Evolutionary conservation across 2,329 filamentous ascomycete species (phyloP).

Genomic region (Venturia effusa): DNA sequence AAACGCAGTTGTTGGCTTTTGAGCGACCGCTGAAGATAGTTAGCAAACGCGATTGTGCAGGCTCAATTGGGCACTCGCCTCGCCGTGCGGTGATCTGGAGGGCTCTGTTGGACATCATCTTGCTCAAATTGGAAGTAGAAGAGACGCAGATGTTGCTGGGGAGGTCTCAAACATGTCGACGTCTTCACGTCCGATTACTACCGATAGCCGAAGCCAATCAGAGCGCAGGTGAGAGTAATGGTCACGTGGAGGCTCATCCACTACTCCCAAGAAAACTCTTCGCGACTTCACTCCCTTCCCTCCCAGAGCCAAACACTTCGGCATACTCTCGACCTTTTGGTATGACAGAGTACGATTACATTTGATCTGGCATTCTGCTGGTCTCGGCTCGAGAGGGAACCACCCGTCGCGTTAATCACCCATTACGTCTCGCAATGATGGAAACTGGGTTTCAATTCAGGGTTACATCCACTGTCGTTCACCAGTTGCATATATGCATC

Average conservation of each 20-base stretch:
- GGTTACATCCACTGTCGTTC: neutral
- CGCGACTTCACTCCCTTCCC: neutral
- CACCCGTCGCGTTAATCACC: conserved; percentile 10
- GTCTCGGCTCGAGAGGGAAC: conserved; percentile 3
- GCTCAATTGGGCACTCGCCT: neutral
- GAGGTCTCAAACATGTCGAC: neutral
- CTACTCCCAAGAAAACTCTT: neutral
- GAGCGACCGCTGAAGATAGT: conserved; percentile 5
- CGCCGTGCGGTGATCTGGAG: conserved; percentile 6
- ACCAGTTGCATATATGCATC: neutral
- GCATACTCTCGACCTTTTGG: conserved; percentile 1
- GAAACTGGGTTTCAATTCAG: conserved; percentile 10
- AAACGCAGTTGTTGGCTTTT: conserved; percentile 7
- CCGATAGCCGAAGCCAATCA: neutral
- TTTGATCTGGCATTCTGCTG: conserved; percentile 9
- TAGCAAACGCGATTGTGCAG: neutral
- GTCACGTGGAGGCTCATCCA: neutral
- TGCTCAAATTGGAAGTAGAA: neutral
- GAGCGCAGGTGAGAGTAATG: neutral
- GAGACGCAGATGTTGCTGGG: neutral
- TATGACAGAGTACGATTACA: conserved; percentile 4
- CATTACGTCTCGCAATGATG: conserved; percentile 1
- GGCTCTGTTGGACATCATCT: conserved; percentile 6
- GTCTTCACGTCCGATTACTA: neutral
- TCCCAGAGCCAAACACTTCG: neutral